Percentiles rank a stretch among this genome's conserved stretches.
Conservation (phyloP, 352 stramenopile species). For the Phytophthora rubi region DNA sequence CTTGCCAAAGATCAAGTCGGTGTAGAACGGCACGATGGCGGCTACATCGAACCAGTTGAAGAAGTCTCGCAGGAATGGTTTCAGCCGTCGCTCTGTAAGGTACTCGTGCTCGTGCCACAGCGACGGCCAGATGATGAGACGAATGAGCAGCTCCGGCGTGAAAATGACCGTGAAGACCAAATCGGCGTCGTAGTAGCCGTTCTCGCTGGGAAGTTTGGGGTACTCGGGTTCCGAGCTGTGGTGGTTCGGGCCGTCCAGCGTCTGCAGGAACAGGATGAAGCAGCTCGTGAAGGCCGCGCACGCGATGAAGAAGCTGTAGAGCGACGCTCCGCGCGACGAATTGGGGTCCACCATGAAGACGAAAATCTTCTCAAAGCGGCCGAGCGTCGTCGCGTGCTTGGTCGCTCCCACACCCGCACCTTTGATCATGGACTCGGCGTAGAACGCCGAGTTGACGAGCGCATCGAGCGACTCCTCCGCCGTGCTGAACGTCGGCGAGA, state of each 20-base stretch:
- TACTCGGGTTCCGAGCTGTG: slow-evolving; percentile 70
- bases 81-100: slow-evolving; percentile 64
- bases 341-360: slow-evolving; percentile 78
- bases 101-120: slow-evolving; percentile 78
- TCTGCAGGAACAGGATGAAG: slow-evolving; percentile 78
- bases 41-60: slow-evolving; percentile 88
- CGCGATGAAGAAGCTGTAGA: slow-evolving; percentile 82
- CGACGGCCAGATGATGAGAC: slow-evolving; percentile 75
- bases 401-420: slow-evolving; percentile 36
- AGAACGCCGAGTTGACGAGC: slow-evolving; percentile 61
- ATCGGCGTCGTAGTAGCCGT: slow-evolving; percentile 66
- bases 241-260: slow-evolving; percentile 78
- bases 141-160: slow-evolving; percentile 70
- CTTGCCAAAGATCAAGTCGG: slow-evolving; percentile 70
- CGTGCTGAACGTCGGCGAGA: slow-evolving; percentile 68
- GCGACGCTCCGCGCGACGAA: slow-evolving; percentile 61
- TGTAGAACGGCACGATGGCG: slow-evolving; percentile 77
- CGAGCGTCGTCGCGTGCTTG: slow-evolving; percentile 51
- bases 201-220: slow-evolving; percentile 52
- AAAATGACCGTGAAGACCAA: slow-evolving; percentile 79
- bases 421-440: slow-evolving; percentile 51
- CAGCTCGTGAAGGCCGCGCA: slow-evolving; percentile 72
- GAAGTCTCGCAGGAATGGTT: slow-evolving; percentile 71
- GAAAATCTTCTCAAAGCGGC: slow-evolving; percentile 67
- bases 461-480: slow-evolving; percentile 60